Percentiles rank a stretch among this genome's conserved stretches.
Evolutionary conservation across 176 grass and related monocot species (phyloP).

Genomic region (Oryza officinalis): DNA sequence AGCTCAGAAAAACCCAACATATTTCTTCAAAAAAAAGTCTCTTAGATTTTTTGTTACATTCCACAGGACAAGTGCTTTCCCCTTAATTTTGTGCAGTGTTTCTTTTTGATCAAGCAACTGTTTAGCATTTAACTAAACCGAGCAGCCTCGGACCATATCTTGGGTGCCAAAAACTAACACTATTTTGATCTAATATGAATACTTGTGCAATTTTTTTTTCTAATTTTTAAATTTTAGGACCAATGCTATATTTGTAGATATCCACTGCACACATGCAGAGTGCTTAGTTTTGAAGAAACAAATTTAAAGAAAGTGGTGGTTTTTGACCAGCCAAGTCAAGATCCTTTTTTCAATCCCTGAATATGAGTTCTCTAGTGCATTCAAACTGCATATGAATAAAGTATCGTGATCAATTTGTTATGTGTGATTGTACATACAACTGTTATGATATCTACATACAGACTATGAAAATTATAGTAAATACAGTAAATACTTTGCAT

Average conservation of each 20-base stretch:
- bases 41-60: background rate
- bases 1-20: background rate
- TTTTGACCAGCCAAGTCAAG: background rate
- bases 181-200: background rate
- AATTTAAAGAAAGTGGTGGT: background rate
- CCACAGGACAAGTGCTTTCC: background rate
- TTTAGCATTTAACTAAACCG: background rate
- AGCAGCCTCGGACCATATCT: background rate
- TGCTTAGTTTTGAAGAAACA: background rate
- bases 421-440: constrained; percentile 4
- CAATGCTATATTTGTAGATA: background rate
- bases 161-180: background rate
- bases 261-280: background rate
- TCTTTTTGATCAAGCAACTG: constrained; percentile 14
- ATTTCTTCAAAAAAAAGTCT: background rate
- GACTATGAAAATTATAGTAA: background rate
- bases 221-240: too few relatives aligned
- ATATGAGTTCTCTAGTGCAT: background rate
- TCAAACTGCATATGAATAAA: constrained; percentile 23
- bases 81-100: background rate
- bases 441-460: background rate
- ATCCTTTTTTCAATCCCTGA: background rate
- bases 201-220: background rate
- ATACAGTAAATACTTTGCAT: constrained; percentile 6
- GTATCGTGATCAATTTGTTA: background rate